A percentile compares a stretch with the other conserved stretches of the same genome.
These are phyloP conservation scores for Rhizomucor pusillus DNA, from an alignment of 371 early-diverging fungal genomes.

Conservation along the genomic window DNA sequence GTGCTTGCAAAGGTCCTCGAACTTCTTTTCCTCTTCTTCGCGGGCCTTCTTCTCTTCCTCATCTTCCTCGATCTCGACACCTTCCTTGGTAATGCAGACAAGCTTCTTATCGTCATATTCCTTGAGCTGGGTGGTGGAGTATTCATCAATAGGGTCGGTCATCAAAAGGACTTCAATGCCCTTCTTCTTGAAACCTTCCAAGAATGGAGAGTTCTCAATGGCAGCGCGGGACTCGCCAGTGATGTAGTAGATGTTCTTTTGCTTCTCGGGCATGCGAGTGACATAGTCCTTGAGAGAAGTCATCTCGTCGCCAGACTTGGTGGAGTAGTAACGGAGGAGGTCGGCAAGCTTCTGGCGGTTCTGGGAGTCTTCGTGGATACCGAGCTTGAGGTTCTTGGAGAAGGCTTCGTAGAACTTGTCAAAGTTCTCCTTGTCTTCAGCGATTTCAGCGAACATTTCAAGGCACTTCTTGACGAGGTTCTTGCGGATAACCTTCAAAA, in stretches of 20 bases:
- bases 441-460: constrained; percentile 72
- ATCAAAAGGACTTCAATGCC: constrained; percentile 96
- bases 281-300: constrained; percentile 79
- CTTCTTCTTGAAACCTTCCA: constrained; percentile 97
- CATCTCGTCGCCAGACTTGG: constrained; percentile 61
- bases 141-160: constrained; percentile 96
- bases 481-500: constrained; percentile 78
- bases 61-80: constrained; percentile 96
- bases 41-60: constrained; percentile 91
- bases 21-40: constrained; percentile 85
- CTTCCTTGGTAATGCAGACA: constrained; percentile 97
- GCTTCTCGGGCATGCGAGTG: constrained; percentile 78
- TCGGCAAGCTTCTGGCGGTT: constrained; percentile 69
- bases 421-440: constrained; percentile 72
- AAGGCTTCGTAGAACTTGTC: constrained; percentile 73
- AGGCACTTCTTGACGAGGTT: constrained; percentile 78
- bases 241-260: constrained; percentile 94
- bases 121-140: constrained; percentile 96
- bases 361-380: constrained; percentile 70
- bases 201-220: constrained; percentile 97
- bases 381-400: constrained; percentile 74
- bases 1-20: constrained; percentile 79
- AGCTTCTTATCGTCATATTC: constrained; percentile 99
- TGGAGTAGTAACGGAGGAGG: constrained; percentile 73
- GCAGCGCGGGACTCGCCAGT: constrained; percentile 95